Conservation (phyloP, 345 rosid genomes). For the Pugionium cornutum region DNA sequence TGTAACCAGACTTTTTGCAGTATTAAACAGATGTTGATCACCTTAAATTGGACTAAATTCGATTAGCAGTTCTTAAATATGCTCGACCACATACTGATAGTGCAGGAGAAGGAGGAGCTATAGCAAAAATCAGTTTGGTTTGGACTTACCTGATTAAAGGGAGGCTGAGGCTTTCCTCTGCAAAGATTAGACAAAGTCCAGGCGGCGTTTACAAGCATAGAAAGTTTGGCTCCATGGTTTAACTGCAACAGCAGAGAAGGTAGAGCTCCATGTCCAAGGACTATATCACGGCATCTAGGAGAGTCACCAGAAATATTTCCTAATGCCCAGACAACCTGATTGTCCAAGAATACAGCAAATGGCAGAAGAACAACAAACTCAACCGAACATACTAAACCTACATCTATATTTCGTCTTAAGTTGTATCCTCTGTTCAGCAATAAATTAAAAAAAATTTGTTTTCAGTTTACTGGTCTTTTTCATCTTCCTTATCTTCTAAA, state of each 20-base stretch:
- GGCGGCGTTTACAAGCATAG: slow-evolving; percentile 39
- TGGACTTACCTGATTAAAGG: slow-evolving; percentile 66
- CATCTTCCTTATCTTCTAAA: slow-evolving; percentile 13
- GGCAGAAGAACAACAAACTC: slow-evolving; percentile 11
- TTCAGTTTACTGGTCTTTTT: slow-evolving; percentile 7
- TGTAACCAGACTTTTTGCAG: not conserved
- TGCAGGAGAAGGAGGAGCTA: slow-evolving; percentile 3
- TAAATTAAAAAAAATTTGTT: not conserved
- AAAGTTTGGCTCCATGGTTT: slow-evolving; percentile 29
- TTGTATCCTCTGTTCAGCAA: slow-evolving; percentile 14
- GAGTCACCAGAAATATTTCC: slow-evolving; percentile 45
- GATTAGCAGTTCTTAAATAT: slow-evolving; percentile 1
- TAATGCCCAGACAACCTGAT: slow-evolving; percentile 44
- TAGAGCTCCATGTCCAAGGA: slow-evolving; percentile 41
- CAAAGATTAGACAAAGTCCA: slow-evolving; percentile 58
- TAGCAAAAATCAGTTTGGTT: slow-evolving; percentile 7
- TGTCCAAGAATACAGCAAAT: slow-evolving; percentile 2
- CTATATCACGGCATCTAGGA: slow-evolving; percentile 46
- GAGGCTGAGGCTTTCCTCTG: slow-evolving; percentile 82
- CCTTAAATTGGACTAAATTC: slow-evolving; percentile 11
- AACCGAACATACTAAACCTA: slow-evolving; percentile 5
- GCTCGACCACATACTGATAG: slow-evolving; percentile 3
- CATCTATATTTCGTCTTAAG: slow-evolving; percentile 6
- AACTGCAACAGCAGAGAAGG: slow-evolving; percentile 35
- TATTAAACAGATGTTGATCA: not conserved